Conservation (phyloP, 2,329 filamentous ascomycete species). For the Fonsecaea multimorphosa region DNA sequence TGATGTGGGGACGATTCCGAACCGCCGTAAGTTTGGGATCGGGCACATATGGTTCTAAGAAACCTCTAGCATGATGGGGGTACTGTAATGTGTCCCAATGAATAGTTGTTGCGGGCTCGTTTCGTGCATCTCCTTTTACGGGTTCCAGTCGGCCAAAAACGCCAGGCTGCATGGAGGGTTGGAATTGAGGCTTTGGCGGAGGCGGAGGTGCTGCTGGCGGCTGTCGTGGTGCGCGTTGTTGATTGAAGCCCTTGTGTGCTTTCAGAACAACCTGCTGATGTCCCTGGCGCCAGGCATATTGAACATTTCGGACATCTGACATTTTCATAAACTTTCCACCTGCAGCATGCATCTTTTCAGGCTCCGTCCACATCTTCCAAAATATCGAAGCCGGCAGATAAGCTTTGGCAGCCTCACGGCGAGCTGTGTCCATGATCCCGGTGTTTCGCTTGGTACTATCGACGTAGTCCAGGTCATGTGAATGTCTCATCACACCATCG, state of each 20-base stretch:
- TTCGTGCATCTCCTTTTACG: conserved; percentile 22
- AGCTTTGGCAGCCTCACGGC: conserved; percentile 53
- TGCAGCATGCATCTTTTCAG: conserved; percentile 51
- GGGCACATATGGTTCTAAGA: conserved; percentile 61
- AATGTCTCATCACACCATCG: conserved; percentile 49
- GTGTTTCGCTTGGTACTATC: conserved; percentile 57
- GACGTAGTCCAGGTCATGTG: conserved; percentile 56
- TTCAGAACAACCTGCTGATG: conserved; percentile 52
- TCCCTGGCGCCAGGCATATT: conserved; percentile 55
- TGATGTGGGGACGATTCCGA: conserved; percentile 63
- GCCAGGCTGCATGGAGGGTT: conserved; percentile 29
- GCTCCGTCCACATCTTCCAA: conserved; percentile 55
- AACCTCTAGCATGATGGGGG: conserved; percentile 52
- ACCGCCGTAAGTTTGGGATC: conserved; percentile 40
- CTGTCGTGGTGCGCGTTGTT: conserved; percentile 29
- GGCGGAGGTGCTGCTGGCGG: conserved; percentile 27
- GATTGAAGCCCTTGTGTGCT: conserved; percentile 51
- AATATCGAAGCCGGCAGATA: conserved; percentile 58
- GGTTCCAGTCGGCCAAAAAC: conserved; percentile 34
- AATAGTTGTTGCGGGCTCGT: conserved; percentile 33
- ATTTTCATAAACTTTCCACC: conserved; percentile 55
- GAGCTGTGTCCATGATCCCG: conserved; percentile 55
- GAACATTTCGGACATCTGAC: conserved; percentile 56
- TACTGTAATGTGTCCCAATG: conserved; percentile 52
- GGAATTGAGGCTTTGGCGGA: conserved; percentile 24